These are phyloP conservation scores for Rhytidiadelphus loreus DNA, from an alignment of 225 moss, liverwort and hornwort genomes.

Conservation along the genomic window DNA sequence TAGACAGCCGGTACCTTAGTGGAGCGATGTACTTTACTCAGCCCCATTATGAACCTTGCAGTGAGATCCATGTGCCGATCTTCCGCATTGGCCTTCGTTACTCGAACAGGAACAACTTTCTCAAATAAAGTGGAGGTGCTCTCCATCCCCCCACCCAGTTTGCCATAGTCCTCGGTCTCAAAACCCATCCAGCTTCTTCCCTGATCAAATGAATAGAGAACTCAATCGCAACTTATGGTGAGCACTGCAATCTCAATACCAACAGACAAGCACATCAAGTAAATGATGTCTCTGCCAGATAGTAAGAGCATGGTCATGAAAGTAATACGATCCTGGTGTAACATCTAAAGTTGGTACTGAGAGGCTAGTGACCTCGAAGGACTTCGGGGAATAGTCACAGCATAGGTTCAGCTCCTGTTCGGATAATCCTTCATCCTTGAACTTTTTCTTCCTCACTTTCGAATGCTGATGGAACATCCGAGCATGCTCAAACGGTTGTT, in stretches of 20 bases:
- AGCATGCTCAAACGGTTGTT: slow-evolving; percentile 3
- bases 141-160: slow-evolving; percentile 70
- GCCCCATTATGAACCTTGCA: slow-evolving; percentile 85
- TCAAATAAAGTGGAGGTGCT: slow-evolving; percentile 88
- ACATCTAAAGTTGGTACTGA: background rate
- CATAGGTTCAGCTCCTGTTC: slow-evolving; percentile 14
- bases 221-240: background rate
- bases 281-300: background rate
- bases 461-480: slow-evolving; percentile 23
- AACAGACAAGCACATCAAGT: background rate
- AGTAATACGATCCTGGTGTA: background rate
- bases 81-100: slow-evolving; percentile 70
- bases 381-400: slow-evolving; percentile 2
- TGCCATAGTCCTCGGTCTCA: slow-evolving; percentile 51
- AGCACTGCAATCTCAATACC: background rate
- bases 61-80: slow-evolving; percentile 94
- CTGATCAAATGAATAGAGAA: slow-evolving; percentile 5
- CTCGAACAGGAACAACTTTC: slow-evolving; percentile 85
- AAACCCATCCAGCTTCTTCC: slow-evolving; percentile 47
- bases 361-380: slow-evolving; percentile 18
- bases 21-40: slow-evolving; percentile 84
- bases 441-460: slow-evolving; percentile 13
- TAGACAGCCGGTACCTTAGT: slow-evolving; percentile 48
- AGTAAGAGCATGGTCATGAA: background rate
- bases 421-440: slow-evolving; percentile 13